Conservation (phyloP, 257 asterid species). For the Solanum lycopersicoides region DNA sequence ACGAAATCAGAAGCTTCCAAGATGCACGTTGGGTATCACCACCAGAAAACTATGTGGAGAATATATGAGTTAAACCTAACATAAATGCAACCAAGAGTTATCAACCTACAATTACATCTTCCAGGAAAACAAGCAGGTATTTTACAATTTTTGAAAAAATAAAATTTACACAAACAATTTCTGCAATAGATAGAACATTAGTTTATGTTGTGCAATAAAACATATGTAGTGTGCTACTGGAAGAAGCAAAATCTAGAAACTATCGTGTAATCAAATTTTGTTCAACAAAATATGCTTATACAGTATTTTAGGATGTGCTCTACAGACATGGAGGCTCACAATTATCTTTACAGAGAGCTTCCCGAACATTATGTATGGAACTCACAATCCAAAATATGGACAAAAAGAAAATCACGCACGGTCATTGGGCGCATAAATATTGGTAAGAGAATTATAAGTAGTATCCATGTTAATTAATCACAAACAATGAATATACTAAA, state of each 20-base stretch:
- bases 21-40: background rate
- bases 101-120: background rate
- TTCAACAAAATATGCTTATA: background rate
- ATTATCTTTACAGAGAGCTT: background rate
- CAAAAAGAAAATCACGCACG: background rate
- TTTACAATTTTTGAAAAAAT: too few species aligned
- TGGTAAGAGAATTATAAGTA: background rate
- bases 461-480: background rate
- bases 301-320: background rate
- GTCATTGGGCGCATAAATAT: background rate
- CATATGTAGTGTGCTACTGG: background rate
- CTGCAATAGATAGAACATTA: too few species aligned
- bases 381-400: background rate
- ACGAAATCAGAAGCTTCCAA: background rate
- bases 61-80: background rate
- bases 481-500: background rate
- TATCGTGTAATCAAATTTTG: background rate
- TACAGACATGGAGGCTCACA: background rate
- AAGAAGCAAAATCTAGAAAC: background rate
- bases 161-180: too few species aligned
- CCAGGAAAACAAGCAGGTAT: rapidly evolving
- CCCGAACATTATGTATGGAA: background rate
- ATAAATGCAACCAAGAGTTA: too few species aligned
- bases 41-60: background rate
- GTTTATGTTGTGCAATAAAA: background rate